Percentiles rank a stretch among this genome's conserved stretches.
Evolutionary conservation across 1,139 yeast genomes (phyloP).

Genomic region (Kluyveromyces sp.): DNA sequence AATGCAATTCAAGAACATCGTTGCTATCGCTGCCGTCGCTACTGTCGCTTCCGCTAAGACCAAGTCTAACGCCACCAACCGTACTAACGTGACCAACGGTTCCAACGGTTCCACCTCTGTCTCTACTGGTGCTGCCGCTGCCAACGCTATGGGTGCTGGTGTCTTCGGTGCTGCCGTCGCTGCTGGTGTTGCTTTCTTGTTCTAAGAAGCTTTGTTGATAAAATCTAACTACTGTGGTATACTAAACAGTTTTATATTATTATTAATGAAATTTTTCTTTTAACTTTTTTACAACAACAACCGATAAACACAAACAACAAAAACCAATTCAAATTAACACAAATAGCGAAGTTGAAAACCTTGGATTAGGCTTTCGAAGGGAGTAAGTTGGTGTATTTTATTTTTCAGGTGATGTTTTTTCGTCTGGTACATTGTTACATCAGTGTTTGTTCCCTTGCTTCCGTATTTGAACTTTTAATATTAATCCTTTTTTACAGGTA

Average conservation of each 20-base stretch:
- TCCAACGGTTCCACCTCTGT: conserved; percentile 23
- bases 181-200: conserved; percentile 63
- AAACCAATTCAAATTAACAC: too few species aligned
- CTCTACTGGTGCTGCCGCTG: conserved; percentile 47
- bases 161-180: conserved; percentile 68
- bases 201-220: conserved; percentile 34
- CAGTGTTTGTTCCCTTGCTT: background rate
- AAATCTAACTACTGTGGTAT: background rate
- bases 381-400: too few species aligned
- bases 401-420: too few species aligned
- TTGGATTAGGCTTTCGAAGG: too few species aligned
- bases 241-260: background rate
- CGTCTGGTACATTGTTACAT: background rate
- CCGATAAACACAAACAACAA: too few species aligned
- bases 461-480: background rate
- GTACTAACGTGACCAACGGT: conserved; percentile 15
- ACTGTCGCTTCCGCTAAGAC: conserved; percentile 33
- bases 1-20: conserved; percentile 58
- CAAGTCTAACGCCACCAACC: conserved; percentile 30
- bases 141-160: conserved; percentile 51
- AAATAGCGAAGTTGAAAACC: too few species aligned
- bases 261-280: background rate
- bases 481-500: background rate
- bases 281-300: background rate
- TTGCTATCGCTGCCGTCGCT: conserved; percentile 32